These are phyloP conservation scores for Monoraphidium neglectum DNA, from an alignment of 139 green algal genomes.

Conservation along the genomic window DNA sequence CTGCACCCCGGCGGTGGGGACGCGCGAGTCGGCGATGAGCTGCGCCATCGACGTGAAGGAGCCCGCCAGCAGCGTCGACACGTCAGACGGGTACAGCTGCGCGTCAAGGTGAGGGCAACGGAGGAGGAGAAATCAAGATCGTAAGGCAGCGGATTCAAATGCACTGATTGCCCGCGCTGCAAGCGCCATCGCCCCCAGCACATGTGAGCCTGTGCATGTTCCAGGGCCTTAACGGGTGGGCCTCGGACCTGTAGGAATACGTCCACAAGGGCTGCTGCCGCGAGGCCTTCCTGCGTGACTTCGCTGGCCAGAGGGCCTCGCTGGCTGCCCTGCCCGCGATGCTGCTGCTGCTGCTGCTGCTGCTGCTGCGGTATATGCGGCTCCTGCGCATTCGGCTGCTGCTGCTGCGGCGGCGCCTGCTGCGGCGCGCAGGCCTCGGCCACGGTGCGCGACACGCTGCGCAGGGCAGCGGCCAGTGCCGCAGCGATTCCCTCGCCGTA, in stretches of 20 bases:
- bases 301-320: constrained; percentile 33
- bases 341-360: constrained; percentile 21
- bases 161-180: too few relatives aligned
- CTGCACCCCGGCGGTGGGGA: constrained; percentile 24
- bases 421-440: constrained; percentile 3
- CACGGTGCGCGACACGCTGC: neutral
- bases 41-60: constrained; percentile 39
- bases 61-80: constrained; percentile 34
- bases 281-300: constrained; percentile 45
- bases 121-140: too few relatives aligned
- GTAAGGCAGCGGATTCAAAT: too few relatives aligned
- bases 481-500: constrained; percentile 24
- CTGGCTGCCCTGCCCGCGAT: neutral
- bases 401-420: neutral
- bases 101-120: too few relatives aligned
- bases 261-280: constrained; percentile 44
- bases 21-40: constrained; percentile 31
- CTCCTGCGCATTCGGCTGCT: too few relatives aligned
- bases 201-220: too few relatives aligned
- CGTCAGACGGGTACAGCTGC: constrained; percentile 32
- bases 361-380: constrained; percentile 5
- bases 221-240: too few relatives aligned
- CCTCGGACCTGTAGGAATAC: constrained; percentile 54
- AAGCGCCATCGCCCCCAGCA: too few relatives aligned
- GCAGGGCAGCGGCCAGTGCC: constrained; percentile 1